Evolutionary conservation across 257 asterid genomes (phyloP).

Genomic region (Solanum lignicaule): DNA sequence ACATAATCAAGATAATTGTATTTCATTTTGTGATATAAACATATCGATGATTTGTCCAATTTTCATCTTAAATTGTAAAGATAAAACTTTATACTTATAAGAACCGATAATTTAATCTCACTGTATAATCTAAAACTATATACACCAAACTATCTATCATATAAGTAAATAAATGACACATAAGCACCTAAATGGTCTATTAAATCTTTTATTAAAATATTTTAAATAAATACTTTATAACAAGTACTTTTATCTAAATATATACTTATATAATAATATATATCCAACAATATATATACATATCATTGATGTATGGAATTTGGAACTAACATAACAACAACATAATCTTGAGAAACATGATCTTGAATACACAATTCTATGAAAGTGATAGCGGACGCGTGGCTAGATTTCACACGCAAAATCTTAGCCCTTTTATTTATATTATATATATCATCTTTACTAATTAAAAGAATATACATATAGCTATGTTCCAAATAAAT

Average conservation of each 20-base stretch:
- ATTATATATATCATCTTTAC: constrained; percentile 12
- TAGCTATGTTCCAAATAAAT: background rate
- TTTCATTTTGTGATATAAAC: background rate
- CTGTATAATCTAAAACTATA: background rate
- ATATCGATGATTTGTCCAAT: too few species aligned
- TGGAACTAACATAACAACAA: background rate
- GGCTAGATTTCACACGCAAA: constrained; percentile 21
- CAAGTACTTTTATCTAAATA: background rate
- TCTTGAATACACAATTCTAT: background rate
- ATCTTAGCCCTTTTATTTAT: background rate
- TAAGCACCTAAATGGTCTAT: background rate
- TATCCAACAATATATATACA: background rate
- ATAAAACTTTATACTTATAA: too few species aligned
- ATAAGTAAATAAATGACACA: background rate
- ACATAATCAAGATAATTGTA: background rate
- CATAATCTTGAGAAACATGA: background rate
- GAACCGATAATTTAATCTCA: too few species aligned
- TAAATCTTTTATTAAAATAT: background rate
- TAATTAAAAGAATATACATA: constrained; percentile 4
- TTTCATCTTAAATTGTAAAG: too few species aligned
- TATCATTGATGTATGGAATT: background rate
- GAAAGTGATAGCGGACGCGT: constrained; percentile 20
- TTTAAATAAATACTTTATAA: too few species aligned
- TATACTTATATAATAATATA: too few species aligned
- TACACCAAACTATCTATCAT: background rate